Conservation (phyloP, 2,329 filamentous ascomycete species). For the Venturia effusa region DNA sequence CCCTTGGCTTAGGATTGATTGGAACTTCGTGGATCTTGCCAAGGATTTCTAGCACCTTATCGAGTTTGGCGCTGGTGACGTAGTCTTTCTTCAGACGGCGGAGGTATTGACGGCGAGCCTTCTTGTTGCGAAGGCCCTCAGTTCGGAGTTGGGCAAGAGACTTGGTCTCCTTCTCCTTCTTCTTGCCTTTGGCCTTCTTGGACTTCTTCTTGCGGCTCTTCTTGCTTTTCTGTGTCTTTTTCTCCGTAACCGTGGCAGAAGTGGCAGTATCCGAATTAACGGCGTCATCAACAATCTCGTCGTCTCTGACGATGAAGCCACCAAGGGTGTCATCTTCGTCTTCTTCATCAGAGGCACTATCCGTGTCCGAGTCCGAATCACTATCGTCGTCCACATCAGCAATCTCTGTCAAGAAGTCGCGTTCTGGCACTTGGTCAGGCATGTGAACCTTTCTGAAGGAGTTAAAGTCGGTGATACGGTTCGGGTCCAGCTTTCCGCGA, state of each 20-base stretch:
- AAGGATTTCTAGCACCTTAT: slow-evolving; percentile 57
- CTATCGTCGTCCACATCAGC: slow-evolving; percentile 15
- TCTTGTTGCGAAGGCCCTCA: slow-evolving; percentile 51
- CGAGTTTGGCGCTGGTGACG: slow-evolving; percentile 65
- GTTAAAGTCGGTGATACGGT: slow-evolving; percentile 61
- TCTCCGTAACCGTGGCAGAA: slow-evolving; percentile 16
- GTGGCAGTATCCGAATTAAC: slow-evolving; percentile 29
- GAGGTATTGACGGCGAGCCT: slow-evolving; percentile 59
- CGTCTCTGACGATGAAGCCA: slow-evolving; percentile 24
- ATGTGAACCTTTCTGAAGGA: slow-evolving; percentile 66
- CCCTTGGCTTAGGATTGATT: slow-evolving; percentile 30
- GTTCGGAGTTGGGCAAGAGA: slow-evolving; percentile 57
- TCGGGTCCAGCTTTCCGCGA: slow-evolving; percentile 53
- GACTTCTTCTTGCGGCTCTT: slow-evolving; percentile 24
- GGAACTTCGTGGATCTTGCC: slow-evolving; percentile 31
- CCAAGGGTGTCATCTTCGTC: slow-evolving; percentile 27
- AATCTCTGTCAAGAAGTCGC: slow-evolving; percentile 20
- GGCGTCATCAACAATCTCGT: slow-evolving; percentile 23
- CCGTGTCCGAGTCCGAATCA: slow-evolving; percentile 18
- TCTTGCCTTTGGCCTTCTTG: slow-evolving; percentile 33
- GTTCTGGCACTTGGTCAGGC: slow-evolving; percentile 37
- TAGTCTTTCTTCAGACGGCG: slow-evolving; percentile 56
- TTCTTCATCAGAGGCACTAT: slow-evolving; percentile 24
- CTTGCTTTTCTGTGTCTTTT: slow-evolving; percentile 18
- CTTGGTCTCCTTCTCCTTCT: slow-evolving; percentile 21